Evolutionary conservation across 306 rosid genomes (phyloP).

Genomic region (Hippophae gyantsensis): DNA sequence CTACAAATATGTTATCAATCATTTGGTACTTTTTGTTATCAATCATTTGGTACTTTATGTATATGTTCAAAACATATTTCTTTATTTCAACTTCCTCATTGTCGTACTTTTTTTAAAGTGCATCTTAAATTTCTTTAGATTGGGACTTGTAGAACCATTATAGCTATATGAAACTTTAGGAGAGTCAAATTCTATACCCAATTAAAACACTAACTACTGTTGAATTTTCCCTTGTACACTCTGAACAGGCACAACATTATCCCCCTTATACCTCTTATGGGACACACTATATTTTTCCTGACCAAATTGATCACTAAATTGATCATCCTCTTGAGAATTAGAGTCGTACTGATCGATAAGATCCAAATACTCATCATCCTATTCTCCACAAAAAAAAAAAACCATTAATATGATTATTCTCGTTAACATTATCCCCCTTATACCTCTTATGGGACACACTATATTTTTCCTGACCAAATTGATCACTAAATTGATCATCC

Average conservation of each 20-base stretch:
- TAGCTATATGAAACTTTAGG: slow-evolving; percentile 48
- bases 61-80: too few species aligned
- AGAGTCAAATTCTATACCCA: slow-evolving; percentile 54
- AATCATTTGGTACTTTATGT: too few species aligned
- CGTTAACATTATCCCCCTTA: slow-evolving; percentile 57
- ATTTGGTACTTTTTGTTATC: too few species aligned
- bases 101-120: too few species aligned
- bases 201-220: slow-evolving; percentile 38
- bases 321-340: slow-evolving; percentile 37
- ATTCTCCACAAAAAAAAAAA: slow-evolving; percentile 50
- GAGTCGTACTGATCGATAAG: slow-evolving; percentile 42
- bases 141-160: slow-evolving; percentile 52
- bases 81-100: too few species aligned
- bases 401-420: slow-evolving; percentile 30
- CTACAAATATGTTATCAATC: too few species aligned
- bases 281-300: slow-evolving; percentile 30
- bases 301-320: slow-evolving; percentile 17
- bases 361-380: slow-evolving; percentile 74
- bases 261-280: slow-evolving; percentile 43
- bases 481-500: slow-evolving; percentile 27
- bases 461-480: slow-evolving; percentile 20
- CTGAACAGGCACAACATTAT: slow-evolving; percentile 74
- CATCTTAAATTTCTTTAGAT: slow-evolving; percentile 23
- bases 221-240: slow-evolving; percentile 15
- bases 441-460: slow-evolving; percentile 31